Percentiles rank a stretch among this genome's conserved stretches.
Conservation (phyloP, 2,329 filamentous ascomycete species). For the Talaromyces sp. region DNA sequence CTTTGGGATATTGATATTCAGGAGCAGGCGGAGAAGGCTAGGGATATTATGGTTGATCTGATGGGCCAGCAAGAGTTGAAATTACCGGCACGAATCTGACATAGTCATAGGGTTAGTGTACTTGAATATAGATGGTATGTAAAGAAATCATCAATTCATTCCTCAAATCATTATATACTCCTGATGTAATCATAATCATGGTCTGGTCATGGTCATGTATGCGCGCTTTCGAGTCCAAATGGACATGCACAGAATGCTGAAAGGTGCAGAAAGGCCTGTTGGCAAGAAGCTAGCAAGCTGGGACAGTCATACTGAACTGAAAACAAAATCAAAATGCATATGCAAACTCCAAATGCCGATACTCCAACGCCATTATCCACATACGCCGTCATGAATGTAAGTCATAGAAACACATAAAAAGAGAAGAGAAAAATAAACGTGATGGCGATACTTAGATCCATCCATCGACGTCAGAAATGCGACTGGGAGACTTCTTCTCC, state of each 20-base stretch:
- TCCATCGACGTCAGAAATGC: constrained; percentile 32
- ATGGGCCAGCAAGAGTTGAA: not conserved
- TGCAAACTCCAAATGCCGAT: constrained; percentile 6
- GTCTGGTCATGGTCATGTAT: constrained; percentile 13
- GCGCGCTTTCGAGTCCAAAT: constrained; percentile 10
- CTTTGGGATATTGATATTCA: constrained; percentile 37
- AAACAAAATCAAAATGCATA: constrained; percentile 14
- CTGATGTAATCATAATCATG: constrained; percentile 20
- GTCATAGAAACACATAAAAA: constrained; percentile 16
- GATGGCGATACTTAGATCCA: constrained; percentile 36
- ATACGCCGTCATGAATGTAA: constrained; percentile 18
- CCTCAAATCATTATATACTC: constrained; percentile 21
- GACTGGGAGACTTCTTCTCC: constrained; percentile 25
- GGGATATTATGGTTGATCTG: constrained; percentile 8
- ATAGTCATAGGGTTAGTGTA: not conserved
- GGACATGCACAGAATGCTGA: constrained; percentile 12
- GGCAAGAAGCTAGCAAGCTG: not conserved
- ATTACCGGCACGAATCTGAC: not conserved
- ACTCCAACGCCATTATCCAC: constrained; percentile 15
- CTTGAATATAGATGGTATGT: not conserved
- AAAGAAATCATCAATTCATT: constrained; percentile 15
- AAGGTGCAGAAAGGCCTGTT: constrained; percentile 2
- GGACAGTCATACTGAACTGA: constrained; percentile 7
- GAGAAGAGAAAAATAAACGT: constrained; percentile 22
- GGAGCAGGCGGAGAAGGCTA: constrained; percentile 15